phyloP scores from a whole-genome alignment of 495 filamentous ascomycete genomes.

The Hypoxylon lienhwacheense region DNA sequence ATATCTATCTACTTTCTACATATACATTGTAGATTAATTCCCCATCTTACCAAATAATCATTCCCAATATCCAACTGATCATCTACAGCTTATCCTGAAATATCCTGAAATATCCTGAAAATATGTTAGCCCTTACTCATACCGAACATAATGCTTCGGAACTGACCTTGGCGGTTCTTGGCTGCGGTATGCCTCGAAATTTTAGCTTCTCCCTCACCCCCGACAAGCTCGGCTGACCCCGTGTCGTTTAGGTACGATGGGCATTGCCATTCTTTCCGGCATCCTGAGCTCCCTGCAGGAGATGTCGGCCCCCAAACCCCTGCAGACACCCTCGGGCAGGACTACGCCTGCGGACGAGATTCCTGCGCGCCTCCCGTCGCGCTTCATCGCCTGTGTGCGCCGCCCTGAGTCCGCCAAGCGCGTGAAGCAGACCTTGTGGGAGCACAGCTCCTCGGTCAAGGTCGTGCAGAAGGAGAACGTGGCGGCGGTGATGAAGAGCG shows the following conservation, averaged over 20 bases:
- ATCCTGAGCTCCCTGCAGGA: conserved; percentile 68
- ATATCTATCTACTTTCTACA: no score
- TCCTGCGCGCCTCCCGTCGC: conserved; percentile 62
- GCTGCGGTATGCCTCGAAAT: conserved; percentile 63
- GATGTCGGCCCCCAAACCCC: conserved; percentile 40
- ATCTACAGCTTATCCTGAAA: no score
- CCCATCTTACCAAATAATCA: no score
- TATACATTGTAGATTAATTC: no score
- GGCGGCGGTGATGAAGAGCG: conserved; percentile 56
- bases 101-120: no score
- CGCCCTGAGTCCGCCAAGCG: conserved; percentile 62
- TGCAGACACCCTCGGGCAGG: conserved; percentile 49
- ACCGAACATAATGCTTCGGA: conserved; percentile 44
- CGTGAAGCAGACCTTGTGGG: conserved; percentile 60
- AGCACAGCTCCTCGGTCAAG: conserved; percentile 50
- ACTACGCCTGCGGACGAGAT: conserved; percentile 55
- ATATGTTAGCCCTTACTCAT: conserved; percentile 41
- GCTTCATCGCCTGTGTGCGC: conserved; percentile 77
- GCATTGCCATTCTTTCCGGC: conserved; percentile 79
- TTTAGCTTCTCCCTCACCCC: background rate
- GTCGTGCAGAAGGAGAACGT: conserved; percentile 61
- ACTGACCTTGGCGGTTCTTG: conserved; percentile 69
- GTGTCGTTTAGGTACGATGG: conserved; percentile 67
- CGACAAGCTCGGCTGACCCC: background rate
- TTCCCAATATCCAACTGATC: background rate